A percentile compares a stretch with the other conserved stretches of the same genome.
These are phyloP conservation scores for Globisporangium parvum DNA, from an alignment of 352 stramenopile species.

Conservation along the genomic window DNA sequence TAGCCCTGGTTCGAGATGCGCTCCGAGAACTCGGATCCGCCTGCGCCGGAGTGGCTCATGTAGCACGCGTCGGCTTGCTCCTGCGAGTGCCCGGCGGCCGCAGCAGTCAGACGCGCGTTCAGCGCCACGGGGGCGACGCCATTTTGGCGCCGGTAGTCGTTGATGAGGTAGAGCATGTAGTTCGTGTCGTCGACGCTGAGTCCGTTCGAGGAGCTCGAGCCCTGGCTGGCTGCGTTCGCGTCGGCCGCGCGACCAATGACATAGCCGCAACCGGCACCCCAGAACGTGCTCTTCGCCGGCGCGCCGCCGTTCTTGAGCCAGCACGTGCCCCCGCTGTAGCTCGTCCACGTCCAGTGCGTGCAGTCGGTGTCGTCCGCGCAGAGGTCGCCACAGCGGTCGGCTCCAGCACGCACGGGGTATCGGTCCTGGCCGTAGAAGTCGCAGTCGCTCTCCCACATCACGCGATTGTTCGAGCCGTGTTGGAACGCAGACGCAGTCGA, in stretches of 20 bases:
- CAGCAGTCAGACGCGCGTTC: conserved; percentile 24
- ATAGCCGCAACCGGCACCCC: conserved; percentile 28
- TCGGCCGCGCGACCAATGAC: conserved; percentile 24
- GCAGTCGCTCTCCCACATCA: conserved; percentile 19
- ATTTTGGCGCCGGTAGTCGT: conserved; percentile 37
- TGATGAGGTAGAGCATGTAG: conserved; percentile 46
- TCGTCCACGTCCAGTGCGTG: conserved; percentile 50
- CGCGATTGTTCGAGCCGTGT: conserved; percentile 4
- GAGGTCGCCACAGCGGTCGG: conserved; percentile 4
- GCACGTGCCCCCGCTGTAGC: conserved; percentile 45
- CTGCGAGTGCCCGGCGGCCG: conserved; percentile 30
- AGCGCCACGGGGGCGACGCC: conserved; percentile 30
- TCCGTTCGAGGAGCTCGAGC: conserved; percentile 18
- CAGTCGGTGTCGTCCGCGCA: conserved; percentile 25
- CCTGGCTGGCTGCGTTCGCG: conserved; percentile 1
- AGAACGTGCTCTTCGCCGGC: conserved; percentile 12
- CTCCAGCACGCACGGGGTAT: conserved; percentile 8
- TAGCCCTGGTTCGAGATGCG: conserved; percentile 38
- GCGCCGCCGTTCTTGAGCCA: conserved; percentile 36
- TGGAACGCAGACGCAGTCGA: conserved; percentile 3
- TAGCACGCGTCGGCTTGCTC: conserved; percentile 32
- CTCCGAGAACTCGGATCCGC: conserved; percentile 30
- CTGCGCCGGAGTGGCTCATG: conserved; percentile 34
- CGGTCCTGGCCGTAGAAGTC: conserved; percentile 15
- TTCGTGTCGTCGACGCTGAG: conserved; percentile 23